A percentile compares a stretch with the other conserved stretches of the same genome.
phyloP scores from a whole-genome alignment of 2,329 filamentous ascomycete genomes.

The Neoarthrinium moseri region DNA sequence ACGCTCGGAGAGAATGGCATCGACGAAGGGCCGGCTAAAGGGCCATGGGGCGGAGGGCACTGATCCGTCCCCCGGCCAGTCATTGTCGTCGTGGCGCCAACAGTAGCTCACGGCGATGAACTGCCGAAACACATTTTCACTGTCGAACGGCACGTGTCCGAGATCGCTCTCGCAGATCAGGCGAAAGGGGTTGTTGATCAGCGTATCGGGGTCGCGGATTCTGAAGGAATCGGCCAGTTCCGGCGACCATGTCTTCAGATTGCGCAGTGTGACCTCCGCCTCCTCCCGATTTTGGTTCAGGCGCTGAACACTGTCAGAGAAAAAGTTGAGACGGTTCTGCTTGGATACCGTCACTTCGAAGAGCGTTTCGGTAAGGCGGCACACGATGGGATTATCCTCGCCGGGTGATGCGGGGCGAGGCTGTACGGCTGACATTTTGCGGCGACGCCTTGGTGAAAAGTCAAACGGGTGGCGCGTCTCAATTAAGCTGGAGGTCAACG shows the following conservation, averaged over 20 bases:
- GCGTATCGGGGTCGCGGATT: conserved; percentile 1
- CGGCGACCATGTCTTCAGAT: conserved; percentile 5
- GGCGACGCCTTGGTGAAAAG: too few species aligned
- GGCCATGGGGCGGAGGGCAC: conserved; percentile 3
- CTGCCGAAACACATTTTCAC: conserved; percentile 8
- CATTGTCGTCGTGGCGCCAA: conserved; percentile 7
- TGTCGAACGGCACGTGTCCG: conserved; percentile 9
- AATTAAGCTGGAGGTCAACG: too few species aligned
- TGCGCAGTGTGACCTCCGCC: conserved; percentile 7
- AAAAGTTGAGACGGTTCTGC: too few species aligned
- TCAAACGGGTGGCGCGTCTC: too few species aligned
- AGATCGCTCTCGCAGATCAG: conserved; percentile 8
- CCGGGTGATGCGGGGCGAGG: too few species aligned
- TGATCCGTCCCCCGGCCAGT: not conserved
- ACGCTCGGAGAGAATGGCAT: conserved; percentile 10
- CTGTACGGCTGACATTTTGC: too few species aligned
- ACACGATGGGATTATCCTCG: too few species aligned
- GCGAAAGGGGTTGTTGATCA: conserved; percentile 8
- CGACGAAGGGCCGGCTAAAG: conserved; percentile 9
- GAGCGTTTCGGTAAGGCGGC: too few species aligned
- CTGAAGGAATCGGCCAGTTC: conserved; percentile 1
- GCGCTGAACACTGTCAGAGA: too few species aligned
- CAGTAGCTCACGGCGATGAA: conserved; percentile 12
- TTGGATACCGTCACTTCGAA: too few species aligned
- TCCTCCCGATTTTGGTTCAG: too few species aligned